These are phyloP conservation scores for Colletotrichum chlorophyti DNA, from an alignment of 2,329 filamentous ascomycete species.

Conservation along the genomic window DNA sequence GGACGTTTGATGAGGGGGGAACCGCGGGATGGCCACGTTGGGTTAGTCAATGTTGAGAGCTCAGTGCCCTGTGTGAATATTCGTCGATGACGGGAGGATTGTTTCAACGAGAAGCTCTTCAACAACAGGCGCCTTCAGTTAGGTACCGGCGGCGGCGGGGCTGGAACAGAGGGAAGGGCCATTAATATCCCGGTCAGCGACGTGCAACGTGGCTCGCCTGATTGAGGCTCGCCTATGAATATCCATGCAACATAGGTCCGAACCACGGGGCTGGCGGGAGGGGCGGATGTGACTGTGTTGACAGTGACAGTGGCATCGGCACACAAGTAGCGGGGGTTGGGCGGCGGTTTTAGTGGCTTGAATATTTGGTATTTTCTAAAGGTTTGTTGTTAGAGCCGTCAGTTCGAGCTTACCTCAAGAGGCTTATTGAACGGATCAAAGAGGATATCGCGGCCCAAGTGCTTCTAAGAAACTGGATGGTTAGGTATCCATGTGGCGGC, in stretches of 20 bases:
- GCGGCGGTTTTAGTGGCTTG: conserved; percentile 2
- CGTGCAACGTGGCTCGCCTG: conserved; percentile 33
- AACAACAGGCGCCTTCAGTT: neutral
- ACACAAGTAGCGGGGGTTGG: conserved; percentile 16
- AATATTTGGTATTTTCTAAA: too few species aligned
- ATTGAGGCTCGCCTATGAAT: conserved; percentile 28
- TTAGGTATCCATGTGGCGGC: neutral
- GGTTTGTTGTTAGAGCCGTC: too few species aligned
- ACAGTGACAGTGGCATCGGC: conserved; percentile 16
- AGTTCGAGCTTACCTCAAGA: too few species aligned
- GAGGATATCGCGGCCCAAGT: too few species aligned
- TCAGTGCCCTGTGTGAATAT: neutral
- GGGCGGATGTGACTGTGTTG: conserved; percentile 24
- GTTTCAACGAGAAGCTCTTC: conserved; percentile 4
- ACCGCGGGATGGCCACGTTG: conserved; percentile 13
- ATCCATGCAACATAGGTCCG: conserved; percentile 28
- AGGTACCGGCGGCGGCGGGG: conserved; percentile 9
- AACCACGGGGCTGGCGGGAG: conserved; percentile 28
- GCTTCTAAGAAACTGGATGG: neutral
- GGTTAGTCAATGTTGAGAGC: neutral
- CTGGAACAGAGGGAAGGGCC: conserved; percentile 11
- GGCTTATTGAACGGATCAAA: too few species aligned
- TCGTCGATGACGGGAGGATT: neutral
- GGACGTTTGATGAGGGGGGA: conserved; percentile 5
- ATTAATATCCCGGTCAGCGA: conserved; percentile 27